Percentiles rank a stretch among this genome's conserved stretches.
phyloP scores from a whole-genome alignment of 2,329 filamentous ascomycete species.

The Rhynchosporium graminicola region DNA sequence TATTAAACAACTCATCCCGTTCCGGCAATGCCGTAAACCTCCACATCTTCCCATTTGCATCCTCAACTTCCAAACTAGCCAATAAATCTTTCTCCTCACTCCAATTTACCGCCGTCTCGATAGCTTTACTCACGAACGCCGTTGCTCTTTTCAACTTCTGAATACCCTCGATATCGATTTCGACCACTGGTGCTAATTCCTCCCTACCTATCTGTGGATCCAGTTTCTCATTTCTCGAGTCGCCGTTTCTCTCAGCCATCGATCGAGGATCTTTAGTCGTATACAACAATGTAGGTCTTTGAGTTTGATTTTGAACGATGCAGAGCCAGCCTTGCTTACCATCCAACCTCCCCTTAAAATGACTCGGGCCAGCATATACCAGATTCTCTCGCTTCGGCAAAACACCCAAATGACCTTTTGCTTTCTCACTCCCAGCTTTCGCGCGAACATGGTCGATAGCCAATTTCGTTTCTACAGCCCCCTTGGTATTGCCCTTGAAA shows the following conservation, averaged over 20 bases:
- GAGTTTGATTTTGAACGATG: conserved; percentile 45
- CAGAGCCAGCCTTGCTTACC: conserved; percentile 72
- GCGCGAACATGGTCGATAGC: conserved; percentile 45
- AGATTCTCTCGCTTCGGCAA: conserved; percentile 49
- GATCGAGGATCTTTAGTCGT: conserved; percentile 10
- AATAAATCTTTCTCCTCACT: conserved; percentile 69
- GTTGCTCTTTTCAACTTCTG: conserved; percentile 73
- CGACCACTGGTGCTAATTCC: conserved; percentile 52
- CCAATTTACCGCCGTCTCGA: conserved; percentile 77
- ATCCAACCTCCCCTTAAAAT: conserved; percentile 71
- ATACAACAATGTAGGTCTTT: conserved; percentile 3
- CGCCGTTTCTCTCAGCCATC: too few species aligned
- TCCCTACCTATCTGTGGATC: not conserved
- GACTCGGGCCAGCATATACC: conserved; percentile 63
- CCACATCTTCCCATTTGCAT: conserved; percentile 54
- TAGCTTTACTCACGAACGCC: conserved; percentile 73
- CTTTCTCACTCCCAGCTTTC: conserved; percentile 55
- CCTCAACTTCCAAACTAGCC: conserved; percentile 61
- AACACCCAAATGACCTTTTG: conserved; percentile 69
- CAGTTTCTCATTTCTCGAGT: too few species aligned
- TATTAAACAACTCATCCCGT: conserved; percentile 78
- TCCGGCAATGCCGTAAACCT: conserved; percentile 69
- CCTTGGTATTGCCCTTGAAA: conserved; percentile 18
- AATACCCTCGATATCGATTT: conserved; percentile 67
- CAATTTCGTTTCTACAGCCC: conserved; percentile 10